Conservation (phyloP, 345 rosid species). For the Citrus hindsii region DNA sequence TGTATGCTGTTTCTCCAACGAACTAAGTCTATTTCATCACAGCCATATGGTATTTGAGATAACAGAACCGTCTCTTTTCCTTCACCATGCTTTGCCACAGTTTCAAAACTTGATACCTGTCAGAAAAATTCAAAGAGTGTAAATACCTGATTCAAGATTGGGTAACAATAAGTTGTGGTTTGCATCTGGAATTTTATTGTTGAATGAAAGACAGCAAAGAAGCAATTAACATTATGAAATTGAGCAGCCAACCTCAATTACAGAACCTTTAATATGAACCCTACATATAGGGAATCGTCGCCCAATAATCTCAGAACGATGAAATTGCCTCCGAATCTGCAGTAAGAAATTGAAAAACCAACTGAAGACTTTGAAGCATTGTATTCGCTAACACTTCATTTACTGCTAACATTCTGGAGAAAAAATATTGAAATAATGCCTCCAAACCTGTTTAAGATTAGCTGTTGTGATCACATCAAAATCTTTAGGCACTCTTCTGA, state of each 20-base stretch:
- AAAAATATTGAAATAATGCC: neutral
- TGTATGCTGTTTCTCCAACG: slow-evolving; percentile 79
- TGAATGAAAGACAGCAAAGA: neutral
- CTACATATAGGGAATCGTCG: slow-evolving; percentile 75
- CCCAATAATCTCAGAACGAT: slow-evolving; percentile 60
- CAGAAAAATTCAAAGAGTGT: slow-evolving; percentile 2
- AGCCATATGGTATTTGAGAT: slow-evolving; percentile 31
- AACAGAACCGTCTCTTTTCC: slow-evolving; percentile 31
- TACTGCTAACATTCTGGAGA: neutral
- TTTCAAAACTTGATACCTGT: slow-evolving; percentile 90
- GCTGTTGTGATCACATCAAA: slow-evolving; percentile 96
- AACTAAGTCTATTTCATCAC: slow-evolving; percentile 45
- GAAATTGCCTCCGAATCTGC: slow-evolving; percentile 56
- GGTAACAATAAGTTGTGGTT: neutral
- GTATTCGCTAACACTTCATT: neutral
- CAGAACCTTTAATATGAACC: slow-evolving; percentile 52
- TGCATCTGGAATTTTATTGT: neutral
- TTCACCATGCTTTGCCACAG: slow-evolving; percentile 40
- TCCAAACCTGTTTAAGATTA: slow-evolving; percentile 58
- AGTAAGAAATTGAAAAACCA: slow-evolving; percentile 13
- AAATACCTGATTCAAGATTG: slow-evolving; percentile 7
- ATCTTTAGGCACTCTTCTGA: slow-evolving; percentile 78
- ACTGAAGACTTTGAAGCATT: neutral
- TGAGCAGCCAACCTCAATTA: slow-evolving; percentile 62
- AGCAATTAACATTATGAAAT: neutral